Conservation (phyloP, 345 rosid species). For the Citrus sp. region DNA sequence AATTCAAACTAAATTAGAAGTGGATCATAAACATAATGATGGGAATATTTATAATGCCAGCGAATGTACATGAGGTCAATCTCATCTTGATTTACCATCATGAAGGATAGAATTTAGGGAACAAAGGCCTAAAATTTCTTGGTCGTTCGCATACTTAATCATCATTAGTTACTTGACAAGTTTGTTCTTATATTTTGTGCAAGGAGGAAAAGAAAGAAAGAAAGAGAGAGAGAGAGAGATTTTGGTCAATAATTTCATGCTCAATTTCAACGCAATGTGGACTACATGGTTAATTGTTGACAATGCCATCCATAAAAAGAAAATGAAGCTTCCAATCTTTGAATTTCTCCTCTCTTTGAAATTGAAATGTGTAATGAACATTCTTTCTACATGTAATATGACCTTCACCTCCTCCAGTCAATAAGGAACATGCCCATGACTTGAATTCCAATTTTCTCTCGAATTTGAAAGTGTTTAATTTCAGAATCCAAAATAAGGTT, state of each 20-base stretch:
- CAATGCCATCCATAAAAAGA: background rate
- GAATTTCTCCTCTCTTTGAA: background rate
- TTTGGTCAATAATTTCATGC: background rate
- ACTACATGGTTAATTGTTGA: background rate
- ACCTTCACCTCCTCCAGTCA: background rate
- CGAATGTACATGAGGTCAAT: background rate
- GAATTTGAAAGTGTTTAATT: background rate
- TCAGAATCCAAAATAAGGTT: too few relatives aligned
- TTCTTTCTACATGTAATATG: background rate
- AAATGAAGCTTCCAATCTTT: background rate
- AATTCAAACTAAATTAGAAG: background rate
- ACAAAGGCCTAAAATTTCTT: background rate
- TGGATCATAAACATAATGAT: background rate
- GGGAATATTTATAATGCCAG: background rate
- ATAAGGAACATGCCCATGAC: background rate
- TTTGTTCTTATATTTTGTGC: too few relatives aligned
- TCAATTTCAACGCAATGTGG: background rate
- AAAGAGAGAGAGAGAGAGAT: background rate
- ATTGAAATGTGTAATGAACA: background rate
- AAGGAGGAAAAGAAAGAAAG: too few relatives aligned
- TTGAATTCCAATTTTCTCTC: background rate
- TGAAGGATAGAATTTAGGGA: background rate
- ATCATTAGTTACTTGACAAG: too few relatives aligned
- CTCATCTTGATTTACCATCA: background rate
- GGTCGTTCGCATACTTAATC: background rate